A percentile compares a stretch with the other conserved stretches of the same genome.
These are phyloP conservation scores for Aspergillus floridensis DNA, from an alignment of 2,329 filamentous ascomycete species.

Conservation along the genomic window DNA sequence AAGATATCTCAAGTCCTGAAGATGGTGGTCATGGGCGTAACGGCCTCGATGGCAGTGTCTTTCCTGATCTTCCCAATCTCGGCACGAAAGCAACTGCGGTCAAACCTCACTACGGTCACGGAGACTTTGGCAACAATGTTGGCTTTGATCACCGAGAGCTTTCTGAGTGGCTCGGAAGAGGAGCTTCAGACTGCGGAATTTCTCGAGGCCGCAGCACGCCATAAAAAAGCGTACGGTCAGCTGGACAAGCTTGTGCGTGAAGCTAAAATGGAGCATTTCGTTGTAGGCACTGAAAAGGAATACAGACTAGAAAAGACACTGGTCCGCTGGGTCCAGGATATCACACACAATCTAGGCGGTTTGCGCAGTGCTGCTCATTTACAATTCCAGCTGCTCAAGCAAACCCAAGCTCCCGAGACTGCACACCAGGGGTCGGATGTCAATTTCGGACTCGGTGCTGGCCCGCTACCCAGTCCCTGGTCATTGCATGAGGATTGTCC, in stretches of 20 bases:
- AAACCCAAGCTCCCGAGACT: slow-evolving; percentile 42
- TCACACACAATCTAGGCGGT: slow-evolving; percentile 87
- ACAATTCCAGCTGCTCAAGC: slow-evolving; percentile 79
- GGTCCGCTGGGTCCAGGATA: slow-evolving; percentile 77
- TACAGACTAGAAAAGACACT: slow-evolving; percentile 77
- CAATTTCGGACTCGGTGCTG: slow-evolving; percentile 13
- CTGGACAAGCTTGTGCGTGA: slow-evolving; percentile 78
- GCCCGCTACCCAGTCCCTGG: slow-evolving; percentile 28
- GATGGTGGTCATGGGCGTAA: slow-evolving; percentile 77
- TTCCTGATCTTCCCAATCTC: slow-evolving; percentile 75
- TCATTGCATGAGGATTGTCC: slow-evolving; percentile 46
- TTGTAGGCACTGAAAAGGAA: slow-evolving; percentile 73
- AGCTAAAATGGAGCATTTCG: slow-evolving; percentile 84
- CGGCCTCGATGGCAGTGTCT: slow-evolving; percentile 69
- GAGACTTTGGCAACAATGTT: slow-evolving; percentile 77
- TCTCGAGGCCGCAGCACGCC: slow-evolving; percentile 58
- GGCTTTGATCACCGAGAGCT: slow-evolving; percentile 75
- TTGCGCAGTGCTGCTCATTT: slow-evolving; percentile 84
- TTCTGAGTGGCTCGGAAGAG: slow-evolving; percentile 77
- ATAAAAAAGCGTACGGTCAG: slow-evolving; percentile 64
- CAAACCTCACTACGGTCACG: slow-evolving; percentile 71
- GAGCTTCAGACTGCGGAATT: slow-evolving; percentile 69
- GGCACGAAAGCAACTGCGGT: slow-evolving; percentile 69
- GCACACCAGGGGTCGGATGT: slow-evolving; percentile 16
- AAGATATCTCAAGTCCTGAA: slow-evolving; percentile 81